Evolutionary conservation across 2,329 filamentous ascomycete genomes (phyloP), one percentile per base, ranked within the genome.

Genomic region (Hirsutella thompsonii): DNA sequence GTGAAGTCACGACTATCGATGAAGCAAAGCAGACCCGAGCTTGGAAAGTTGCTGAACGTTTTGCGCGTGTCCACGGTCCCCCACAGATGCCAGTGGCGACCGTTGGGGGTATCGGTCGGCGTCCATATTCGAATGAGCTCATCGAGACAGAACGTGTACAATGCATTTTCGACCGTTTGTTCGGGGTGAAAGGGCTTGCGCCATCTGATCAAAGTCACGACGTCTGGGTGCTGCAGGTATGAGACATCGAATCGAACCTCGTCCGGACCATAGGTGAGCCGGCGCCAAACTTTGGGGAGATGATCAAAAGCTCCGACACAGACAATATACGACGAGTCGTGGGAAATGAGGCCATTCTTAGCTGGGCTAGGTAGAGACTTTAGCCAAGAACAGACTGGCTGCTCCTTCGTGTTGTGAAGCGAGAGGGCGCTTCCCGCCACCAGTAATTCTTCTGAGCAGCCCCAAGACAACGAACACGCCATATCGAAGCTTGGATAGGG

Each of bases 201-300:
- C 93, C 93, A 98, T 56, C 90, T 81, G 44, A 94, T 64, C 44
- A 76, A 79, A 3, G 85, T 90, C n/a, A 98, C 79, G 1, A 81
- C 64, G 20, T 75, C 70, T 1, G 87, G 85, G 57, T 98, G 92
- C n/a, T 79, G 70, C 2, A 98, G 76, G 60, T 96, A 96, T 21
- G 81, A 80, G 52, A 94, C 81, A 52, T 96, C 90, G 60, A 96
- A 96, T 42, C 83, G 74, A 32, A 87, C 82, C 50, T 93, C 83
- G 43, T 87, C 81, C 1, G 78, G 74, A 13, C 87, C 87, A 55
- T 90, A 95, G 8, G 83, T 83, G 20, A 94, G 67, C 40, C 90
- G 76, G 47, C 88, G 78, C 92, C 93, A 98, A 52, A 96, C 75
- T 63, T 98, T 96, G 49, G 94, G 79, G 18, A 96, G 66, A 39